Base-by-base conservation (phyloP, 495 filamentous ascomycete genomes). In the Neurospora tetrasperma region DNA sequence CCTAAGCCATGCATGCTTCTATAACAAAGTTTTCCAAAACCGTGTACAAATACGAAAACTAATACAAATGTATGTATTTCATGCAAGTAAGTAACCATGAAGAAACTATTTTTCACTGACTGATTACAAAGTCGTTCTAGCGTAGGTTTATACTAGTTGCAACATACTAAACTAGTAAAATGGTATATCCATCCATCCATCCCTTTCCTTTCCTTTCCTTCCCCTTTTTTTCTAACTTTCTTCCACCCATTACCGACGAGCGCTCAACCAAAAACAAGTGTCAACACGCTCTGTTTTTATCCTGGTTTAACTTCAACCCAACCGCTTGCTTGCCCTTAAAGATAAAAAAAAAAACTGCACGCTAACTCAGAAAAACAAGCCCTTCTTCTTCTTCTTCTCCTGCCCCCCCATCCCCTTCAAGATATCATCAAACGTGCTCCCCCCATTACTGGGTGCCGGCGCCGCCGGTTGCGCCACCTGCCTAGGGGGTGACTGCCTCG, bases 381-480 rank as follows among this genome's bases (percentile, higher is more conserved):
- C 83, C 78, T 85, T 86, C 78, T 75, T 78, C 71, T 83, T 82
- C 79, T 82, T 83, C 69, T 78, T 78, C 73, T 31, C 27, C 5
- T 82, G 79, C 46, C 78, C 75, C 54, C 82, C 81, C 79, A 86
- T 85, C n/a, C 82, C 82, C 69, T 85, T 86, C n/a, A 90, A 76
- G 71, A 90, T 90, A 71, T 88, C 87, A 78, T 90, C 89, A 81
- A 90, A 90, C n/a, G 88, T 90, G 76, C 85, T 88, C 11, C 20
- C 38, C 6, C 43, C 39, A 12, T 23, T 66, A 44, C 23, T 35
- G 0, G 54, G 12, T 1, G 3, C 35, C 9, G 27, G 44, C 16
- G 27, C 42, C 27, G 27, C 31, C 41, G 23, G 54, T 16, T 62
- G 54, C 1, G 54, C 14, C 14, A 62, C 11, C 12, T 62, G 54